Base-by-base conservation (phyloP, 176 grass and related monocot genomes). In the Aechmea fasciata region DNA sequence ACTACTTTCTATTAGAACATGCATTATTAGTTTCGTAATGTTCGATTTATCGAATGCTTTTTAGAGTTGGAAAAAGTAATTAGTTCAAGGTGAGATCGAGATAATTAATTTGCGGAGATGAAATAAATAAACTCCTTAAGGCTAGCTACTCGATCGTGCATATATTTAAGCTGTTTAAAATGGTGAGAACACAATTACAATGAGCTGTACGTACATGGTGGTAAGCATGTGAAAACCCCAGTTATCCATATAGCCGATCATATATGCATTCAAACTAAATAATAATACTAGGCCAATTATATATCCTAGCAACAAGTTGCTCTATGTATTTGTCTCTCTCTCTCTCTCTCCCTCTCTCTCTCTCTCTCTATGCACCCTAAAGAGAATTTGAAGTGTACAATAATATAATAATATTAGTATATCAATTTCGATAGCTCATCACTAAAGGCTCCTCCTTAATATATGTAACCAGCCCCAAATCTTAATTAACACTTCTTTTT, bases 231-330 rank as follows among this genome's bases (percentile, higher is more conserved):
- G 79, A 78, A 69, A 77, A 13, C 67, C 41, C 47, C 14, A 19
- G 66, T 69, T 70, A 68, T 14, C 23, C 15, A 83, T 78, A 72
- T 55, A 70, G 54, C 54, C 52, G 55, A 65, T 17, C 55, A 85
- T 75, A 85, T 75, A 68, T 85, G 69, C 69, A 68, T 67, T 77
- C 64, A 79, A 77, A 75, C 71, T 49, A 72, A 66, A 85, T 52
- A 63, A 85, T 52, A 63, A 59, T 14, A 69, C 12, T 26, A 26
- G 25, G 47, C n/a, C 25, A 74, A 68, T 69, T 69, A 69, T 71
- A 1, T 71, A 19, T 57, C 54, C 24, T 52, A 15, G 48, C 2
- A 63, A 11, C 52, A 69, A 51, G 61, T 78, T 63, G 41, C 3
- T 48, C 29, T 68, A 76, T 33, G 13, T 20, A 41, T 6, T 55